Evolutionary conservation across 1,284 basidiomycete genomes (phyloP).

Genomic region (Malassezia dermatis): DNA sequence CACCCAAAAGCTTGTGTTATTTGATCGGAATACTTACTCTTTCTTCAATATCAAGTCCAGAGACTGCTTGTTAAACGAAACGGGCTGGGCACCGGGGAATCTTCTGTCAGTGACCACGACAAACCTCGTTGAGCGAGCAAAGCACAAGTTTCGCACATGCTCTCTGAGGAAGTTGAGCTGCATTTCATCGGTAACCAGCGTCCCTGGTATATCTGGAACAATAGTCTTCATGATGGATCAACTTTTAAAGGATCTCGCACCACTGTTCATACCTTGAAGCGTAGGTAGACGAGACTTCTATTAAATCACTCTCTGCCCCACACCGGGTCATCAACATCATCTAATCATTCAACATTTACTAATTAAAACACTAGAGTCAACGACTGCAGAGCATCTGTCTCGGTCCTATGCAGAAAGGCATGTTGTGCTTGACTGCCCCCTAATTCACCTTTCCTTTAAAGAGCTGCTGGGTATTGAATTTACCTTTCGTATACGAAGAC

Average conservation of each 20-base stretch:
- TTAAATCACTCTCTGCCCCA: too few species aligned
- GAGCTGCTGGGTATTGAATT: too few species aligned
- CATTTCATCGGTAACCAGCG: conserved; percentile 3
- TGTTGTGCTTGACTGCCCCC: too few species aligned
- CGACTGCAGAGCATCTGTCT: too few species aligned
- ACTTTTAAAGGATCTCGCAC: background rate
- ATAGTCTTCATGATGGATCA: background rate
- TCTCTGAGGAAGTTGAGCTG: conserved; percentile 12
- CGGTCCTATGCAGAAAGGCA: too few species aligned
- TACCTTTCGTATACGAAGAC: too few species aligned
- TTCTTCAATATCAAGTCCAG: background rate
- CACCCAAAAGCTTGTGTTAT: conserved; percentile 66
- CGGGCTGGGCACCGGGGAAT: conserved; percentile 13
- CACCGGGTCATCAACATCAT: too few species aligned
- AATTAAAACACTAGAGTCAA: too few species aligned
- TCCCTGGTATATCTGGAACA: conserved; percentile 10
- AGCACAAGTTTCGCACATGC: conserved; percentile 7
- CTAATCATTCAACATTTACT: too few species aligned
- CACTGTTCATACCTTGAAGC: too few species aligned
- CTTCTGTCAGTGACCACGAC: background rate
- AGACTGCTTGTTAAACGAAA: conserved; percentile 12
- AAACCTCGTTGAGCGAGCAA: background rate
- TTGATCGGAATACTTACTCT: background rate
- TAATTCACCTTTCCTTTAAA: too few species aligned
- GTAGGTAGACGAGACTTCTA: too few species aligned